Evolutionary conservation across 768 basidiomycete species (phyloP).

Genomic region (Imleria badia): DNA sequence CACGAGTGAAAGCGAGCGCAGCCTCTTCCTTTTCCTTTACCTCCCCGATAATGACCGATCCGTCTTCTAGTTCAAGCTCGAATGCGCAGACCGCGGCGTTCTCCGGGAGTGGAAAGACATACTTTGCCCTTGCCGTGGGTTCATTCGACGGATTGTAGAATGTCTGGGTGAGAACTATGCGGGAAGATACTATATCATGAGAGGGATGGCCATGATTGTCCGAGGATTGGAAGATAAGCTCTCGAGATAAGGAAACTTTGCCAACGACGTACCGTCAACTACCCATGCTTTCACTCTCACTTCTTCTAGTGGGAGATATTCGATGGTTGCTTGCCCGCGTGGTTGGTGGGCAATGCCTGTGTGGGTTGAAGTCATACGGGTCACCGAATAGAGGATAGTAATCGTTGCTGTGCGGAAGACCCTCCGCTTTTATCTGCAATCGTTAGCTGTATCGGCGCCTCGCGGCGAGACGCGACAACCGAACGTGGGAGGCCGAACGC

Average conservation of each 20-base stretch:
- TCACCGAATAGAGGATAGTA: background rate
- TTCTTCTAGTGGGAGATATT: conserved; percentile 43
- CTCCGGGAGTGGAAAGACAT: conserved; percentile 60
- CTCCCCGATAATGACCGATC: conserved; percentile 42
- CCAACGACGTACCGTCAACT: conserved; percentile 39
- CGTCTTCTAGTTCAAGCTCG: conserved; percentile 45
- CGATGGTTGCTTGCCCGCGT: conserved; percentile 18
- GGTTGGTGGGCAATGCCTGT: conserved; percentile 35
- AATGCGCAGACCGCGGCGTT: conserved; percentile 56
- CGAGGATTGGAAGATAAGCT: background rate
- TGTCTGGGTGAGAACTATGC: conserved; percentile 40
- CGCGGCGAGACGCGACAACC: background rate
- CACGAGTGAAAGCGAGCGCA: conserved; percentile 38
- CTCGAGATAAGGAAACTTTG: background rate
- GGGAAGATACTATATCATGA: conserved; percentile 40
- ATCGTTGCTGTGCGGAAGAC: conserved; percentile 4
- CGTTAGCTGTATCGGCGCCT: conserved; percentile 7
- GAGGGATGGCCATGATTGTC: background rate
- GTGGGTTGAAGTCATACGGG: conserved; percentile 14
- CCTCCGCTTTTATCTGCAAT: conserved; percentile 12
- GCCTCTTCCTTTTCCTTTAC: conserved; percentile 51
- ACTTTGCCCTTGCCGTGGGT: conserved; percentile 47
- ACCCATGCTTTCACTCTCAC: conserved; percentile 41
- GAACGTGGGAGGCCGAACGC: conserved; percentile 3
- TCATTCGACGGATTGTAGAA: conserved; percentile 39